A percentile compares a stretch with the other conserved stretches of the same genome.
phyloP scores from a whole-genome alignment of 495 filamentous ascomycete species.

The Hypoxylon intermedium region DNA sequence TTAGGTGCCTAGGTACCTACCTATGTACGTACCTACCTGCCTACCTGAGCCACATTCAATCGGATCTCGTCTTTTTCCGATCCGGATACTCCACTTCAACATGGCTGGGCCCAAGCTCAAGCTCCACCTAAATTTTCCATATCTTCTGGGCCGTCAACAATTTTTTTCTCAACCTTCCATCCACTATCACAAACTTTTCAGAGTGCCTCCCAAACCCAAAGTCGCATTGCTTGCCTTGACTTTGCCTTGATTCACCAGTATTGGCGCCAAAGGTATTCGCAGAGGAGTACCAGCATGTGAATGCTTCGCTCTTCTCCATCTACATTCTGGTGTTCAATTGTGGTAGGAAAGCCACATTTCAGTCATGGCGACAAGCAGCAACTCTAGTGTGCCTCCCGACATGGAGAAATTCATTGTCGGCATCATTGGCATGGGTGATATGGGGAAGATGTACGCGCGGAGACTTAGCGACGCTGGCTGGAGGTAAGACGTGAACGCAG shows the following conservation, averaged over 20 bases:
- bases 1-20: too few relatives aligned
- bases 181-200: constrained; percentile 4
- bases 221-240: constrained; percentile 2
- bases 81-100: too few relatives aligned
- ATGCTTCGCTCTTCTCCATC: background rate
- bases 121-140: constrained; percentile 31
- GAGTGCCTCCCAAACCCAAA: background rate
- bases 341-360: constrained; percentile 3
- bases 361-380: constrained; percentile 29
- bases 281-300: constrained; percentile 27
- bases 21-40: too few relatives aligned
- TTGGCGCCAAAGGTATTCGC: background rate
- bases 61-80: constrained; percentile 6
- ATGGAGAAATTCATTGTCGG: constrained; percentile 78
- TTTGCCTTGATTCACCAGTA: constrained; percentile 2
- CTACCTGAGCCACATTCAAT: constrained; percentile 27
- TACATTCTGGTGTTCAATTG: constrained; percentile 22
- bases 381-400: constrained; percentile 34
- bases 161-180: constrained; percentile 13
- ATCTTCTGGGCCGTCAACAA: constrained; percentile 17
- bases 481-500: constrained; percentile 79
- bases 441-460: constrained; percentile 99
- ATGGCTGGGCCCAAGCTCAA: constrained; percentile 3
- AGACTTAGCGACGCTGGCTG: constrained; percentile 87
- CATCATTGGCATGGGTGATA: constrained; percentile 98